These are phyloP conservation scores for Aureobasidium sp. DNA, from an alignment of 2,329 filamentous ascomycete species.

Conservation along the genomic window DNA sequence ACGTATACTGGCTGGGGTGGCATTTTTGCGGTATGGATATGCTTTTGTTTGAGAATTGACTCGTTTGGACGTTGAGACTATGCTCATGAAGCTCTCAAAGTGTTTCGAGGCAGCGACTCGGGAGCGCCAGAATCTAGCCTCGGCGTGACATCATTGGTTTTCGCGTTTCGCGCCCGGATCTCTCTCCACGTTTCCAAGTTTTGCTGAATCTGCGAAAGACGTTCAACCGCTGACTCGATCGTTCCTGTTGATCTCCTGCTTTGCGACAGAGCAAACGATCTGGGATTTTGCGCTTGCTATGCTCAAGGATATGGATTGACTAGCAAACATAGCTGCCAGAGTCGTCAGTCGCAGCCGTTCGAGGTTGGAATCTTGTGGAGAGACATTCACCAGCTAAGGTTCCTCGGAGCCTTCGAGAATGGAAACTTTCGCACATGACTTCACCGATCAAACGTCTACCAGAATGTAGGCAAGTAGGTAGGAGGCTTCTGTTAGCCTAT, in stretches of 20 bases:
- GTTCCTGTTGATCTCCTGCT: slow-evolving; percentile 2
- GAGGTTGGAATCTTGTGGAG: not conserved
- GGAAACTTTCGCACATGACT: slow-evolving; percentile 2
- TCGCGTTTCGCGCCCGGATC: not conserved
- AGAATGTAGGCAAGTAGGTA: not conserved
- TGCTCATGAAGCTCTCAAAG: not conserved
- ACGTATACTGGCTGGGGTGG: not conserved
- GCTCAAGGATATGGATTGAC: not conserved
- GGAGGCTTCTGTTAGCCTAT: not conserved
- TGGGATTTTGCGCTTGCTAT: not conserved
- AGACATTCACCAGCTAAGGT: not conserved
- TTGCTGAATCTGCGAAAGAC: not conserved
- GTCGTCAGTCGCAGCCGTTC: not conserved
- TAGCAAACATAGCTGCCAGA: not conserved
- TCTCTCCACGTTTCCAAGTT: not conserved
- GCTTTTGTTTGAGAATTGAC: not conserved
- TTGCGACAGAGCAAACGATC: not conserved
- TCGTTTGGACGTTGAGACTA: not conserved
- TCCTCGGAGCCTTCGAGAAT: not conserved
- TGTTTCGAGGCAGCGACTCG: not conserved
- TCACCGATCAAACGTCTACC: slow-evolving; percentile 2
- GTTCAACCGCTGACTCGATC: not conserved
- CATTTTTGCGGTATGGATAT: not conserved
- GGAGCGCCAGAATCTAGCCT: not conserved
- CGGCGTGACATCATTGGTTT: not conserved